Conservation (phyloP, 805 yeast species). For the Yarrowia sp. region DNA sequence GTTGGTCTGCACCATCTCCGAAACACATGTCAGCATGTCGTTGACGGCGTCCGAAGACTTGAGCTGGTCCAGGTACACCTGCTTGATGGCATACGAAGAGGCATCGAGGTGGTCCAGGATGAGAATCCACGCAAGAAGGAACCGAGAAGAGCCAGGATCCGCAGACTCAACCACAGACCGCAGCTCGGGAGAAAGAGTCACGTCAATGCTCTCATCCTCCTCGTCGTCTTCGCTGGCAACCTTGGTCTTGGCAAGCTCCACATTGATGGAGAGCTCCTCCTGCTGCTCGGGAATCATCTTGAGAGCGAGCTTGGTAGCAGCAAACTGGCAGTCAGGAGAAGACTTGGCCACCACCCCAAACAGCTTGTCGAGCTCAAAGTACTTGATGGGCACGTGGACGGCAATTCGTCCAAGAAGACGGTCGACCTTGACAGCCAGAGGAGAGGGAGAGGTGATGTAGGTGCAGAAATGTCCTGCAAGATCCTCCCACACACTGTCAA, state of each 20-base stretch:
- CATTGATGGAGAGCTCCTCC: conserved; percentile 36
- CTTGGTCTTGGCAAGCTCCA: conserved; percentile 46
- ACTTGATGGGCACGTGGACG: neutral
- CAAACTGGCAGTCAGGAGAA: conserved; percentile 26
- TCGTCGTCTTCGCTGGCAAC: conserved; percentile 31
- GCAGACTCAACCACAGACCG: conserved; percentile 13
- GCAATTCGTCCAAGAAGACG: conserved; percentile 22
- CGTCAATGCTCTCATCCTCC: conserved; percentile 35
- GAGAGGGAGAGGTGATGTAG: conserved; percentile 9
- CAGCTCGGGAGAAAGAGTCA: conserved; percentile 11
- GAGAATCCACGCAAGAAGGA: conserved; percentile 17
- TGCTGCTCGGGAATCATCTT: conserved; percentile 30
- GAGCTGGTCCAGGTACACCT: conserved; percentile 25
- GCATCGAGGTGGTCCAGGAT: conserved; percentile 19
- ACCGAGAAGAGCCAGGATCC: conserved; percentile 19
- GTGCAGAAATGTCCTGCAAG: conserved; percentile 2
- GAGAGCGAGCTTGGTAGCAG: conserved; percentile 31
- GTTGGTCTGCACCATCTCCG: conserved; percentile 9
- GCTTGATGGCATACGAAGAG: conserved; percentile 20
- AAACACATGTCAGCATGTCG: conserved; percentile 8
- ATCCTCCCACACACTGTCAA: conserved; percentile 25
- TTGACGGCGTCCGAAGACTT: neutral
- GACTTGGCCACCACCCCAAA: conserved; percentile 13
- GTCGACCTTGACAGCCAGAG: conserved; percentile 20
- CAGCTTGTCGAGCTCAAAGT: conserved; percentile 5